phyloP scores from a whole-genome alignment of 2,329 filamentous ascomycete genomes.

The Arachnomyces sp. region DNA sequence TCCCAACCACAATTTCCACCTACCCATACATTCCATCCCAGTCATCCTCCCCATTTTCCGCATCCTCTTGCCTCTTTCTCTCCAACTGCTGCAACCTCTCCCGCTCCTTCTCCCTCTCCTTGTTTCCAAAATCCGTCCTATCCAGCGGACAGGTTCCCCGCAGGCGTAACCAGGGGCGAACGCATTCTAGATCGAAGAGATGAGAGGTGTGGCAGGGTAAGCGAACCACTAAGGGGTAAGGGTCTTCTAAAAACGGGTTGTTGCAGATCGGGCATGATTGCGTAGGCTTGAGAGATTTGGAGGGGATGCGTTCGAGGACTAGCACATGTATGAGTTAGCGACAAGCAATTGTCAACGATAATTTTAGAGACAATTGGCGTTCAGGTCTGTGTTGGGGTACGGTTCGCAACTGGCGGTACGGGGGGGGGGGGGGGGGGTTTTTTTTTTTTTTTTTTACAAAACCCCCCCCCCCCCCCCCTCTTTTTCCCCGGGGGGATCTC shows the following conservation, averaged over 20 bases:
- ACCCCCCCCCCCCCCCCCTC: no score
- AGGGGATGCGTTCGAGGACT: constrained; percentile 52
- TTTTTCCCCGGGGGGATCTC: no score
- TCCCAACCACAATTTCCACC: no score
- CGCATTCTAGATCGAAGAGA: constrained; percentile 57
- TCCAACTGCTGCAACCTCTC: constrained; percentile 45
- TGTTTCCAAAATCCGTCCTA: constrained; percentile 50
- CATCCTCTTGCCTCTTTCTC: constrained; percentile 32
- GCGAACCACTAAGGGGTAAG: constrained; percentile 55
- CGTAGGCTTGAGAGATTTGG: constrained; percentile 43
- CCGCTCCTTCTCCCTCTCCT: constrained; percentile 43
- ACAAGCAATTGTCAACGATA: no score
- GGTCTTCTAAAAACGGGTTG: constrained; percentile 53
- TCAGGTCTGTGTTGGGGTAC: no score
- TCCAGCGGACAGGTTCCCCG: constrained; percentile 58
- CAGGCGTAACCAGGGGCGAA: constrained; percentile 55
- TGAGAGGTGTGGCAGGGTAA: constrained; percentile 55
- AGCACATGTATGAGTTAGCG: no score
- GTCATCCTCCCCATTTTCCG: constrained; percentile 35
- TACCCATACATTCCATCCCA: constrained; percentile 43
- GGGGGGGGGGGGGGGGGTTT: no score
- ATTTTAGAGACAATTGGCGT: constrained; percentile 2
- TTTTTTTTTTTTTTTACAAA: no score
- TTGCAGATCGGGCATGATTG: constrained; percentile 54
- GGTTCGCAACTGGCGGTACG: background rate